Conservation (phyloP, 768 basidiomycete genomes). For the Tylopilus rubrobrunneus region DNA sequence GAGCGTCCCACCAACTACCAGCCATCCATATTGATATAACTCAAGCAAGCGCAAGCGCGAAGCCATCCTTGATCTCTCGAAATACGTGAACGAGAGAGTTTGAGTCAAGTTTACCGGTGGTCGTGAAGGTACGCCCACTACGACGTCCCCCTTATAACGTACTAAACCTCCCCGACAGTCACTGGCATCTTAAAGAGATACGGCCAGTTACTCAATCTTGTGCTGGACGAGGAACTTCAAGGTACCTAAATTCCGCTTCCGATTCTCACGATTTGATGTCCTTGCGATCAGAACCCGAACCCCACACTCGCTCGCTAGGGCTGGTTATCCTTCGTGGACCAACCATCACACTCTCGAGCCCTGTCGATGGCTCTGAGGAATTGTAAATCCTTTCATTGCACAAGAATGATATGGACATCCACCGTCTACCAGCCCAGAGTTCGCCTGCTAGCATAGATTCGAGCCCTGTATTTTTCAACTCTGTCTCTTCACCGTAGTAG, state of each 20-base stretch:
- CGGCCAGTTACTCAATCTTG: constrained; percentile 94
- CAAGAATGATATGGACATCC: constrained; percentile 45
- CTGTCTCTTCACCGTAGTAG: constrained; percentile 12
- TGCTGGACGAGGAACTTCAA: constrained; percentile 85
- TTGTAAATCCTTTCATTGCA: constrained; percentile 80
- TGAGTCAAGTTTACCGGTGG: constrained; percentile 98
- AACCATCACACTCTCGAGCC: constrained; percentile 86
- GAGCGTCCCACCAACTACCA: constrained; percentile 8
- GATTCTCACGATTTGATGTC: constrained; percentile 11
- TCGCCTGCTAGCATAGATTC: neutral
- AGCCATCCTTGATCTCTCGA: constrained; percentile 91
- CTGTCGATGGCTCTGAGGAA: constrained; percentile 91
- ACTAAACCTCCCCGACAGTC: constrained; percentile 44
- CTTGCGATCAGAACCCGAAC: constrained; percentile 52
- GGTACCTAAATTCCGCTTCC: constrained; percentile 39
- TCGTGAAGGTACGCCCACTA: constrained; percentile 65
- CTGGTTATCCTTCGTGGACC: constrained; percentile 81
- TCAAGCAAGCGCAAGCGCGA: constrained; percentile 61
- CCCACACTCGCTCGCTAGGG: constrained; percentile 65
- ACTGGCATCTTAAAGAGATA: constrained; percentile 88
- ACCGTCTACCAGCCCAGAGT: neutral
- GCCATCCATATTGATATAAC: constrained; percentile 27
- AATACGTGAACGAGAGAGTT: constrained; percentile 90
- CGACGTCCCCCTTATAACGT: neutral
- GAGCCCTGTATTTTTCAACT: no score